Evolutionary conservation across 2,329 filamentous ascomycete species (phyloP).

Genomic region (Neonectria coccinea): DNA sequence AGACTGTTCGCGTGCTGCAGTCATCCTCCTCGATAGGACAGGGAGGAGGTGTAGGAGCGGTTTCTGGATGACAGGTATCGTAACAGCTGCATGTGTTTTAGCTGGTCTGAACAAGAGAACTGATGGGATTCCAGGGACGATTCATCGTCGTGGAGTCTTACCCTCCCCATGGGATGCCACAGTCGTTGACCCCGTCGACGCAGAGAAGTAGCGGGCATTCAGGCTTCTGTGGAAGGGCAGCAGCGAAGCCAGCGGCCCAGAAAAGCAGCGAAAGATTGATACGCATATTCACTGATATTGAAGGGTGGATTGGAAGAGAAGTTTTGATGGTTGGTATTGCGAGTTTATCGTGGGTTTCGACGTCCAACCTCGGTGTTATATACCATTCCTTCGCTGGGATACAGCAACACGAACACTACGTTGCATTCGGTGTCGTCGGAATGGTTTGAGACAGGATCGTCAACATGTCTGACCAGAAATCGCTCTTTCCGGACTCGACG

Average conservation of each 20-base stretch:
- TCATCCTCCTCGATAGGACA: slow-evolving; percentile 33
- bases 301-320: background rate
- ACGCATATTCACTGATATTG: slow-evolving; percentile 26
- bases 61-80: slow-evolving; percentile 43
- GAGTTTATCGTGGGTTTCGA: background rate
- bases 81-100: slow-evolving; percentile 45
- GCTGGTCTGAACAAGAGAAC: background rate
- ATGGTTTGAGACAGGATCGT: background rate
- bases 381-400: background rate
- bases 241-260: slow-evolving; percentile 19
- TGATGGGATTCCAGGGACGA: background rate
- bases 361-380: background rate
- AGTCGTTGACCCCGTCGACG: slow-evolving; percentile 45
- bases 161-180: slow-evolving; percentile 45
- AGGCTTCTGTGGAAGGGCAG: slow-evolving; percentile 19
- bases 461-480: background rate
- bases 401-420: background rate
- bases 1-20: slow-evolving; percentile 44
- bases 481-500: background rate
- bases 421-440: background rate
- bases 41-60: slow-evolving; percentile 37
- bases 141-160: slow-evolving; percentile 24
- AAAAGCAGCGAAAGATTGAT: slow-evolving; percentile 23
- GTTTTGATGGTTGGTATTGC: background rate
- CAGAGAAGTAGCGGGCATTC: slow-evolving; percentile 37